Evolutionary conservation across 2,329 filamentous ascomycete genomes (phyloP).

Genomic region (Exophiala sp.): DNA sequence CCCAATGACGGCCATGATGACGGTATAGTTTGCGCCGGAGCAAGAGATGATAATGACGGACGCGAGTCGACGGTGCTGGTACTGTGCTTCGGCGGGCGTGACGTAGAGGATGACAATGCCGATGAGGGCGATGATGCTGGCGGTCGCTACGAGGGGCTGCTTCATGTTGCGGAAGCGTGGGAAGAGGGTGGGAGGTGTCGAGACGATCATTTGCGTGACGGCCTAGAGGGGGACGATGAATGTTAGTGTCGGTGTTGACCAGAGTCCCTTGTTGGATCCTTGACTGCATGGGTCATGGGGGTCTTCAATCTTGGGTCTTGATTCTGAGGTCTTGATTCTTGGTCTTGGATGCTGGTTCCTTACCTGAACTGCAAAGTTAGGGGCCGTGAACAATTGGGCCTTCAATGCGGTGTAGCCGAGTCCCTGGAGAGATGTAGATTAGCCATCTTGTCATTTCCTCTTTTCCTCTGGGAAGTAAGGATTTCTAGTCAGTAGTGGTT

Average conservation of each 20-base stretch:
- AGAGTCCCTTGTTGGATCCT: not conserved
- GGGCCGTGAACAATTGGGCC: slow-evolving; percentile 7
- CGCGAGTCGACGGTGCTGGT: slow-evolving; percentile 5
- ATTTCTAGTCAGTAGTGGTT: no score
- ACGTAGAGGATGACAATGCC: slow-evolving; percentile 9
- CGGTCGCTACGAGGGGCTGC: slow-evolving; percentile 4
- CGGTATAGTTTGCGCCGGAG: slow-evolving; percentile 6
- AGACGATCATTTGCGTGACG: slow-evolving; percentile 7
- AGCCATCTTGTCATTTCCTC: no score
- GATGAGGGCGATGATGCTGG: slow-evolving; percentile 6
- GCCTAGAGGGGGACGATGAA: slow-evolving; percentile 1
- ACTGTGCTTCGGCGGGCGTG: slow-evolving; percentile 6
- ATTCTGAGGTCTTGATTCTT: no score
- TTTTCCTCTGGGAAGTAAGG: no score
- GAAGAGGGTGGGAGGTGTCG: slow-evolving; percentile 1
- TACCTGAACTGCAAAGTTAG: slow-evolving; percentile 11
- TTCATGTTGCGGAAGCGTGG: slow-evolving; percentile 7
- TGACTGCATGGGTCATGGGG: no score
- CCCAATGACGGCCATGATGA: slow-evolving; percentile 8
- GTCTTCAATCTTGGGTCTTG: no score
- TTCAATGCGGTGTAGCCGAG: slow-evolving; percentile 13
- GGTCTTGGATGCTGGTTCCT: no score
- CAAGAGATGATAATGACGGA: slow-evolving; percentile 9
- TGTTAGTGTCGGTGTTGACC: not conserved
- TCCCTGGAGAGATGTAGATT: no score